Evolutionary conservation across 768 basidiomycete species (phyloP).

Genomic region (Tricholoma matsutake): DNA sequence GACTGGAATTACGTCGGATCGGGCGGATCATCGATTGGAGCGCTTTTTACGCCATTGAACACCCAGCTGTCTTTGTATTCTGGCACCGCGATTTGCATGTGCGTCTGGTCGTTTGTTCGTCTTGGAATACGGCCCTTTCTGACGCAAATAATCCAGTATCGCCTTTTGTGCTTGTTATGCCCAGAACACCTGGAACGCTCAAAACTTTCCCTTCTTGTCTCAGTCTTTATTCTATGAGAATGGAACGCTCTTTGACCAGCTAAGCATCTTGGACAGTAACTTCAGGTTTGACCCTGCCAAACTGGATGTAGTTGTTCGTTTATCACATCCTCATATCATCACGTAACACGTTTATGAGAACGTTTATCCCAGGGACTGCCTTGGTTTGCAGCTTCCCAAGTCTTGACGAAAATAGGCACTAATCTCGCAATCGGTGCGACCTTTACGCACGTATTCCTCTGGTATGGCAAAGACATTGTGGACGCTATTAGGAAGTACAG

Average conservation of each 20-base stretch:
- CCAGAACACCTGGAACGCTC: slow-evolving; percentile 6
- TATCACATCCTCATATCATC: slow-evolving; percentile 3
- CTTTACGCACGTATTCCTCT: slow-evolving; percentile 47
- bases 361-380: slow-evolving; percentile 32
- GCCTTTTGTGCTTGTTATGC: slow-evolving; percentile 2
- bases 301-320: slow-evolving; percentile 40
- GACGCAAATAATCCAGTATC: background rate
- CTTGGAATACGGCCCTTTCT: too few relatives aligned
- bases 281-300: slow-evolving; percentile 46
- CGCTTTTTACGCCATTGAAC: slow-evolving; percentile 49
- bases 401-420: slow-evolving; percentile 36
- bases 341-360: background rate
- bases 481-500: slow-evolving; percentile 41
- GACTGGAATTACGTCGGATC: slow-evolving; percentile 62
- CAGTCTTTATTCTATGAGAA: slow-evolving; percentile 41
- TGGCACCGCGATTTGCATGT: slow-evolving; percentile 52
- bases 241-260: slow-evolving; percentile 50
- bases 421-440: slow-evolving; percentile 45
- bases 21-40: slow-evolving; percentile 42
- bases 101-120: slow-evolving; percentile 20
- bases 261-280: slow-evolving; percentile 49
- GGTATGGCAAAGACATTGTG: slow-evolving; percentile 50
- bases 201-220: slow-evolving; percentile 15
- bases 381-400: slow-evolving; percentile 45
- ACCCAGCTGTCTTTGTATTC: slow-evolving; percentile 50